Conservation (phyloP, 2,329 filamentous ascomycete genomes). For the Berkeleyomyces basicola region DNA sequence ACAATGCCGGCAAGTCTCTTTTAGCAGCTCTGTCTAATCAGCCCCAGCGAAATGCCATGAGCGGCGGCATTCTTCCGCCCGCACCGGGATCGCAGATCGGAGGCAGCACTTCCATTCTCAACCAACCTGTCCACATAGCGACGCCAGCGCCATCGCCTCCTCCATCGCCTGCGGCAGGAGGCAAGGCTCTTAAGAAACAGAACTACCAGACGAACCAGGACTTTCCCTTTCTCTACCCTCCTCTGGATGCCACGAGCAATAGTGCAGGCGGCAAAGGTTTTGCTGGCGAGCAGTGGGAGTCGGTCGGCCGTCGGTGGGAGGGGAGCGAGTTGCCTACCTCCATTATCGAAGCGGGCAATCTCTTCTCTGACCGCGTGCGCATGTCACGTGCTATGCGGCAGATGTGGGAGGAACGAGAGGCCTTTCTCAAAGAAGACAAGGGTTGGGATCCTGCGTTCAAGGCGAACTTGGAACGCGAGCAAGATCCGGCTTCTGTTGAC, state of each 20-base stretch:
- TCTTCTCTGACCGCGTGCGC: constrained; percentile 78
- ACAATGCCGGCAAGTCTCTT: constrained; percentile 80
- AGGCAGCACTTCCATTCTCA: constrained; percentile 59
- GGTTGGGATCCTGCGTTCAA: constrained; percentile 55
- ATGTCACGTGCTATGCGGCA: constrained; percentile 86
- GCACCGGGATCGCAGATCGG: constrained; percentile 37
- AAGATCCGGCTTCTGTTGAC: constrained; percentile 13
- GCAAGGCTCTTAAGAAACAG: constrained; percentile 93
- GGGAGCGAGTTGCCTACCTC: constrained; percentile 89
- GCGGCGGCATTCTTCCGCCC: constrained; percentile 44
- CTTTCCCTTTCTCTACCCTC: constrained; percentile 94
- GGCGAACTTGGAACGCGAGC: neutral
- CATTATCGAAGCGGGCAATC: constrained; percentile 82
- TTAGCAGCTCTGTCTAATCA: constrained; percentile 71
- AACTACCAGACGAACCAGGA: constrained; percentile 99
- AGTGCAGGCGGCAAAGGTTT: constrained; percentile 77
- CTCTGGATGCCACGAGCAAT: constrained; percentile 75
- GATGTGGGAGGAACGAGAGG: constrained; percentile 84
- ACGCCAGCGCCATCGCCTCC: constrained; percentile 92
- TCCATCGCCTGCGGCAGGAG: constrained; percentile 70
- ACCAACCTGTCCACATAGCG: constrained; percentile 96
- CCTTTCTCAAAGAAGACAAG: constrained; percentile 79
- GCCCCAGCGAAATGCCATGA: constrained; percentile 41
- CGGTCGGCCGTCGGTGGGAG: constrained; percentile 78
- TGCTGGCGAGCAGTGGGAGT: constrained; percentile 59